Base-by-base conservation (phyloP, 352 stramenopile genomes). In the Globisporangium alternatum region DNA sequence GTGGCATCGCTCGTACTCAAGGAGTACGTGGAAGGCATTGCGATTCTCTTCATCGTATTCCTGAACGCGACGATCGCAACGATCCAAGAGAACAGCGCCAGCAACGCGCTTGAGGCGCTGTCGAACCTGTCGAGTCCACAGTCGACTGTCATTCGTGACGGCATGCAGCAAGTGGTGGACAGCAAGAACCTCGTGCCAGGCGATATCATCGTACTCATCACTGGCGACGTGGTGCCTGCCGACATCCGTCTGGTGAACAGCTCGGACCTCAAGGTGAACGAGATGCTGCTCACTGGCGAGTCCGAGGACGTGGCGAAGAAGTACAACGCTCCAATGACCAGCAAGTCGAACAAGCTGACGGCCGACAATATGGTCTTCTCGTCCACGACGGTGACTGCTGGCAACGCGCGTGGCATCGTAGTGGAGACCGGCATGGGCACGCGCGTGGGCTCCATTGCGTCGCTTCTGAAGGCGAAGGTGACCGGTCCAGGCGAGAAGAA, bases 211-310 rank as follows among this genome's bases (percentile, higher is more conserved):
- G 71, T 83, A 17, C 79, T 97, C 1, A 67, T 76, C 35, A 91
- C 86, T 22, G 92, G 92, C 13, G 92, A 97, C 63, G 86, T 96
- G 56, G 83, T 98, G 44, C 87, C 89, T 0, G 75, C 85, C 8
- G 93, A 98, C 69, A 83, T 91, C 19, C 68, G 89, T 5, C 72
- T 97, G 10, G 60, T 93, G 9, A 70, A 83, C 45, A 91, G 87
- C 53, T 82, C 77, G 1, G 68, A 83, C 44, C 72, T 78, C 22
- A 80, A 86, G 47, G 75, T 96, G 15, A 93, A 98, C 65, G 90
- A 98, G 81, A 95, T 87, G 55, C 92, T 80, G 71, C 80, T 97
- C n/a, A 97, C 89, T 45, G 83, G 91, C 53, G 88, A 95, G 70
- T 84, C 83, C 0, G 55, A 80, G 55, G 82, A 75, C 51, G 53